Conservation (phyloP, 2,329 filamentous ascomycete species). For the Dissoconium aciculare region DNA sequence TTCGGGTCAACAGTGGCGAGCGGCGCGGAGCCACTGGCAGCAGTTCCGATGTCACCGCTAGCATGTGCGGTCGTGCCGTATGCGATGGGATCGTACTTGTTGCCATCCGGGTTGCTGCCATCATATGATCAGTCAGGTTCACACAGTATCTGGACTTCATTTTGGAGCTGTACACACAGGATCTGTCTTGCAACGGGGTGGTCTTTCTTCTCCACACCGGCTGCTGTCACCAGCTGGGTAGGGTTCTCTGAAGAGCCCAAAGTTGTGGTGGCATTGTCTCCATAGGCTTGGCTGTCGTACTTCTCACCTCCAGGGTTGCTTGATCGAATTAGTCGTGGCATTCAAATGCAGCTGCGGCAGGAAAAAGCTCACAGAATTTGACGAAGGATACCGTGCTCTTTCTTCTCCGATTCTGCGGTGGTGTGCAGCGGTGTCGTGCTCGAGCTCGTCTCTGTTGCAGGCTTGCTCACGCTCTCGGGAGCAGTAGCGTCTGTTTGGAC, state of each 20-base stretch:
- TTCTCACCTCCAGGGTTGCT: conserved; percentile 9
- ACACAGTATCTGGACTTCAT: too few species aligned
- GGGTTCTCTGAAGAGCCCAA: neutral
- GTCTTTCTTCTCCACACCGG: neutral
- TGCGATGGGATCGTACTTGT: conserved; percentile 12
- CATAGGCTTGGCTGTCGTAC: conserved; percentile 3
- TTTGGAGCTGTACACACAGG: too few species aligned
- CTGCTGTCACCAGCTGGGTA: neutral
- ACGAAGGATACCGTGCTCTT: conserved; percentile 10
- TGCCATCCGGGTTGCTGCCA: conserved; percentile 5
- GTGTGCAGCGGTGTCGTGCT: conserved; percentile 5
- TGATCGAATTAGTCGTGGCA: too few species aligned
- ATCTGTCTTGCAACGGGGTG: neutral
- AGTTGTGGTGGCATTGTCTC: neutral
- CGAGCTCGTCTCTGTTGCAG: neutral
- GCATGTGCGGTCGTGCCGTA: conserved; percentile 10
- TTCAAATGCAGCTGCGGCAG: too few species aligned
- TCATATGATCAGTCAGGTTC: too few species aligned
- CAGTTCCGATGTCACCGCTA: neutral
- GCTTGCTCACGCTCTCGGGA: neutral
- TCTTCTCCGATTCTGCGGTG: conserved; percentile 3
- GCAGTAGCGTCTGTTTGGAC: too few species aligned
- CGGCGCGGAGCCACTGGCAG: neutral
- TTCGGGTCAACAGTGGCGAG: conserved; percentile 3
- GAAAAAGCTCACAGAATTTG: conserved; percentile 9